Evolutionary conservation across 192 early-diverging fungal species (phyloP).

Genomic region (Rhizoclosmatium sp.): DNA sequence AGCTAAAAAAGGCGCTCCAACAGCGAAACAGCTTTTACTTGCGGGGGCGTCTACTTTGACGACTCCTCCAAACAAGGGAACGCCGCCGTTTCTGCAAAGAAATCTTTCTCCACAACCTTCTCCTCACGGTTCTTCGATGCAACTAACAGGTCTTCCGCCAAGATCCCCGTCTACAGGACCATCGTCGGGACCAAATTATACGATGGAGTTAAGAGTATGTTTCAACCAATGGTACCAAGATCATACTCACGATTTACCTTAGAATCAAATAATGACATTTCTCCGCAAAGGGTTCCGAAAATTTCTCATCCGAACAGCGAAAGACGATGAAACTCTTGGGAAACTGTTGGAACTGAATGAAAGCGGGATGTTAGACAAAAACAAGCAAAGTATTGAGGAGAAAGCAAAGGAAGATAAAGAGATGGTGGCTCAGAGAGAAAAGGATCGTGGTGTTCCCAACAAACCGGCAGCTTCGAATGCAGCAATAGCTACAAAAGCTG

Average conservation of each 20-base stretch:
- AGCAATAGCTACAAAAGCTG: neutral
- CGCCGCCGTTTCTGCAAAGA: neutral
- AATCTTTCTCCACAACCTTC: neutral
- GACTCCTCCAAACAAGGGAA: neutral
- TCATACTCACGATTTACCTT: neutral
- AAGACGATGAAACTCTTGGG: slow-evolving; percentile 37
- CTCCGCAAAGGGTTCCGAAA: slow-evolving; percentile 42
- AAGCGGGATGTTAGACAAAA: slow-evolving; percentile 44
- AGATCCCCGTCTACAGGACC: neutral
- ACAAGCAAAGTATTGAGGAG: slow-evolving; percentile 10
- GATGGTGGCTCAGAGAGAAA: slow-evolving; percentile 6
- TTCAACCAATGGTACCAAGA: neutral
- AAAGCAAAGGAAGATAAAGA: slow-evolving; percentile 28
- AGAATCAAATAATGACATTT: slow-evolving; percentile 42
- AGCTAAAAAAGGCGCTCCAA: neutral
- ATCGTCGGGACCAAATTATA: neutral
- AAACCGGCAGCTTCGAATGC: too few relatives aligned
- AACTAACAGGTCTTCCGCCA: neutral
- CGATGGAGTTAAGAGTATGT: neutral
- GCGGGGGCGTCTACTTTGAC: neutral
- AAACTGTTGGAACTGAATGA: slow-evolving; percentile 46
- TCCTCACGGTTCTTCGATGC: neutral
- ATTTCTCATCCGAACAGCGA: slow-evolving; percentile 45
- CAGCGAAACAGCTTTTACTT: neutral
- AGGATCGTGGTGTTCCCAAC: neutral